A percentile compares a stretch with the other conserved stretches of the same genome.
Evolutionary conservation across 371 early-diverging fungal species (phyloP).

Genomic region (Syncephalastrum sp.): DNA sequence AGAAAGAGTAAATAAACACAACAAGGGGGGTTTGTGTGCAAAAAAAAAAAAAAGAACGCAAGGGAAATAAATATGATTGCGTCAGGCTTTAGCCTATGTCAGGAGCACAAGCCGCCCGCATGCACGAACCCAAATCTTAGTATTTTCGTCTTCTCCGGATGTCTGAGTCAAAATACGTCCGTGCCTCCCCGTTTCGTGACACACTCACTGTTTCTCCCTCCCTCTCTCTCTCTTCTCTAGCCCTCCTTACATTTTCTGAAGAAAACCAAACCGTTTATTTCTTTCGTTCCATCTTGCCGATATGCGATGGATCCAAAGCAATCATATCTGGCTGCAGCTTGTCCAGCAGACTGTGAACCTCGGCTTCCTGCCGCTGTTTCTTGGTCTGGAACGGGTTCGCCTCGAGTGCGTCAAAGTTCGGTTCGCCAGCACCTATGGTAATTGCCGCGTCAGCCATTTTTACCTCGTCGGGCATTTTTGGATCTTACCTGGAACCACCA

Average conservation of each 20-base stretch:
- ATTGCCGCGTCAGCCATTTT: not conserved
- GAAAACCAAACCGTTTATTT: constrained; percentile 3
- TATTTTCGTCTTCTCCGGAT: no score
- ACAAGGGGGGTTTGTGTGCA: not conserved
- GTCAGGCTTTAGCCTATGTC: no score
- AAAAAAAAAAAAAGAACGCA: not conserved
- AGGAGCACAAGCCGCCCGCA: no score
- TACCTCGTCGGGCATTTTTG: not conserved
- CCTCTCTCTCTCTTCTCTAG: constrained; percentile 26
- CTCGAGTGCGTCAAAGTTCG: constrained; percentile 94
- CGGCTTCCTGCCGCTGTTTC: constrained; percentile 89
- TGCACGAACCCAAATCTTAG: no score
- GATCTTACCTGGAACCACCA: constrained; percentile 86
- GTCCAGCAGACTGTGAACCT: constrained; percentile 92
- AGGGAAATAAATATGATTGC: constrained; percentile 2
- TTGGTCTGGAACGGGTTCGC: constrained; percentile 94
- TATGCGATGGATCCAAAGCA: constrained; percentile 73
- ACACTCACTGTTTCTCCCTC: constrained; percentile 43
- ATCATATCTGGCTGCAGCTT: constrained; percentile 92
- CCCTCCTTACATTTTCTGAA: no score
- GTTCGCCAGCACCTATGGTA: constrained; percentile 80
- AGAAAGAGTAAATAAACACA: constrained; percentile 1
- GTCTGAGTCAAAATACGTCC: no score
- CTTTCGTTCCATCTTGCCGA: constrained; percentile 56
- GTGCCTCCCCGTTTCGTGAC: constrained; percentile 47